Conservation (phyloP, 2,329 filamentous ascomycete species). For the Hysterium pulicare region DNA sequence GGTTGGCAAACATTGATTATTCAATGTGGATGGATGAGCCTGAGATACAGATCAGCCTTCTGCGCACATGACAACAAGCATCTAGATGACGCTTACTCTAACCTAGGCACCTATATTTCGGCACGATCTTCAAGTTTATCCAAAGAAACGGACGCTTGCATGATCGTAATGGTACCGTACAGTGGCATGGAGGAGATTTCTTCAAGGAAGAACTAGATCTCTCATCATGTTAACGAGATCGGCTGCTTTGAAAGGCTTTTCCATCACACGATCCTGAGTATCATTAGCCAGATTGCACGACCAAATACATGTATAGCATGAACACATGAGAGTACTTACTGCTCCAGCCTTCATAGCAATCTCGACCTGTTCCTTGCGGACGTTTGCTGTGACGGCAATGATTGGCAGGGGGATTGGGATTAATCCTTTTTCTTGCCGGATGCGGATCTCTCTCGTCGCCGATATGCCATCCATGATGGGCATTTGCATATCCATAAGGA, state of each 20-base stretch:
- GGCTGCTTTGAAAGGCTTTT: conserved; percentile 34
- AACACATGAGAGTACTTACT: conserved; percentile 14
- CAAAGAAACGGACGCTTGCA: no score
- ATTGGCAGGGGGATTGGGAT: conserved; percentile 22
- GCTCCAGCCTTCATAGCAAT: conserved; percentile 32
- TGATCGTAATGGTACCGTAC: no score
- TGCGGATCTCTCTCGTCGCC: conserved; percentile 25
- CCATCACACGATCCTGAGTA: conserved; percentile 31
- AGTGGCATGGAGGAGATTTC: no score
- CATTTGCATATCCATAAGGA: conserved; percentile 35
- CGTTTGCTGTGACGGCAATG: conserved; percentile 39
- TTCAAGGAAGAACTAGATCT: conserved; percentile 25
- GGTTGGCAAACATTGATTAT: no score
- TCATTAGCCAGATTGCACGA: neutral
- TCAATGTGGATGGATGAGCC: no score
- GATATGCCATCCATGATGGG: conserved; percentile 33
- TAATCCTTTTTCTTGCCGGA: conserved; percentile 22
- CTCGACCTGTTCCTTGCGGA: conserved; percentile 34
- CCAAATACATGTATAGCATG: neutral
- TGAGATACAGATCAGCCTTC: no score
- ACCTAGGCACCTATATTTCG: no score
- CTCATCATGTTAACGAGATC: conserved; percentile 36
- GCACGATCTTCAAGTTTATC: no score
- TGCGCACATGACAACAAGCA: no score
- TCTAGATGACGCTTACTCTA: no score